phyloP scores from a whole-genome alignment of 2,329 filamentous ascomycete species.

The Ceratocystis alfenasii region DNA sequence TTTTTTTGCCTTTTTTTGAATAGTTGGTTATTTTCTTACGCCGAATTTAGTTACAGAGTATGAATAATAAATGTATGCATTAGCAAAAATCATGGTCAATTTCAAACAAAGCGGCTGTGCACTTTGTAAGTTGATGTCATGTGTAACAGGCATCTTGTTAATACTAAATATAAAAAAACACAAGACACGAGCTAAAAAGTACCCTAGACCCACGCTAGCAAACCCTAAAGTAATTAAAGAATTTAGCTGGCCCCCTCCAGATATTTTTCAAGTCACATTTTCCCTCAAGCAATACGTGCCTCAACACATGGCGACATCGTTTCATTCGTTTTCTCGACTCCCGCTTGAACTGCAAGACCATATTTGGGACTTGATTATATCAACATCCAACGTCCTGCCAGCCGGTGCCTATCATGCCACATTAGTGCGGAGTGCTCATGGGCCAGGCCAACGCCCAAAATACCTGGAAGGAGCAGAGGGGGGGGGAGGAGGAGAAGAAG shows the following conservation, averaged over 20 bases:
- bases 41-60: neutral
- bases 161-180: neutral
- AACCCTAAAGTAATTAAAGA: neutral
- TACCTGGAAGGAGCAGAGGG: neutral
- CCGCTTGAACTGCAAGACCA: slow-evolving; percentile 20
- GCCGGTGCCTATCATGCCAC: slow-evolving; percentile 19
- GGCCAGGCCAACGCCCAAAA: neutral
- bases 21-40: neutral
- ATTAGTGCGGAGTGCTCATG: slow-evolving; percentile 10
- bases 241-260: neutral
- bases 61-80: neutral
- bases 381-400: neutral
- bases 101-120: neutral
- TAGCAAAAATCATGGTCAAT: neutral
- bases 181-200: neutral
- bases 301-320: slow-evolving; percentile 15
- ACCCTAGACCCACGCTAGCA: neutral
- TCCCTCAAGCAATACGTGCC: neutral
- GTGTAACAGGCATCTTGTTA: neutral
- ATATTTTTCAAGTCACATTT: neutral
- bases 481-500: neutral
- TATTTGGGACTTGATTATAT: slow-evolving; percentile 14
- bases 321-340: slow-evolving; percentile 13
- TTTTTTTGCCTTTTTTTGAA: neutral
- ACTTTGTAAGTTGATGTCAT: neutral